Evolutionary conservation across 148 eudicot species (phyloP).

Genomic region (Camellia japonica): DNA sequence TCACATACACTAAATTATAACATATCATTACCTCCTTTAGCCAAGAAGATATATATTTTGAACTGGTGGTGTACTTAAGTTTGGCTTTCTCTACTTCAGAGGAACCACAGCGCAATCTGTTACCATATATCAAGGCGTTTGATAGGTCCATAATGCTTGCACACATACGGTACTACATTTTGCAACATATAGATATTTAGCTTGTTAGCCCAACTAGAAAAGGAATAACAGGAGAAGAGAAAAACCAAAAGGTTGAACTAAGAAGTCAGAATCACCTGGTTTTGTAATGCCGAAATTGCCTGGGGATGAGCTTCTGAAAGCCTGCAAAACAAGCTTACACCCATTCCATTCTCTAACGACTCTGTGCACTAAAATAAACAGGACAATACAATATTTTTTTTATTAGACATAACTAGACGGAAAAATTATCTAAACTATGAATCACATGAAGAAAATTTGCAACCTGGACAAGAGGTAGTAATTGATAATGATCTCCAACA

Average conservation of each 20-base stretch:
- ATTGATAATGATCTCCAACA: constrained; percentile 98
- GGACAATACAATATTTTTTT: neutral
- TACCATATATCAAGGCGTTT: constrained; percentile 89
- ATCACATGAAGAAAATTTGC: constrained; percentile 10
- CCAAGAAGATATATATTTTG: constrained; percentile 52
- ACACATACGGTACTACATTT: constrained; percentile 90
- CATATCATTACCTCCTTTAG: constrained; percentile 58
- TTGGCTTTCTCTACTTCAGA: constrained; percentile 69
- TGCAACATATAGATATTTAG: constrained; percentile 26
- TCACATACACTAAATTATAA: no score
- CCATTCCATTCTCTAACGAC: constrained; percentile 96
- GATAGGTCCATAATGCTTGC: constrained; percentile 89
- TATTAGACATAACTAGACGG: neutral
- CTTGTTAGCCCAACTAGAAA: constrained; percentile 8
- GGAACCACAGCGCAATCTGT: constrained; percentile 90
- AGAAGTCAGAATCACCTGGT: constrained; percentile 56
- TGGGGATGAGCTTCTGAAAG: constrained; percentile 98
- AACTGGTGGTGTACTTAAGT: constrained; percentile 53
- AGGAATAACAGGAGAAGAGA: constrained; percentile 1
- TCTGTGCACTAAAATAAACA: constrained; percentile 62
- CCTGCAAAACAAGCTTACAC: constrained; percentile 86
- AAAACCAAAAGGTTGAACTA: neutral
- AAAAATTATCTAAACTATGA: constrained; percentile 3
- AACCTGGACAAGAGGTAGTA: constrained; percentile 97
- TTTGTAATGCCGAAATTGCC: constrained; percentile 85